Evolutionary conservation across 495 filamentous ascomycete species (phyloP).

Genomic region (Aspergillus ostianus): DNA sequence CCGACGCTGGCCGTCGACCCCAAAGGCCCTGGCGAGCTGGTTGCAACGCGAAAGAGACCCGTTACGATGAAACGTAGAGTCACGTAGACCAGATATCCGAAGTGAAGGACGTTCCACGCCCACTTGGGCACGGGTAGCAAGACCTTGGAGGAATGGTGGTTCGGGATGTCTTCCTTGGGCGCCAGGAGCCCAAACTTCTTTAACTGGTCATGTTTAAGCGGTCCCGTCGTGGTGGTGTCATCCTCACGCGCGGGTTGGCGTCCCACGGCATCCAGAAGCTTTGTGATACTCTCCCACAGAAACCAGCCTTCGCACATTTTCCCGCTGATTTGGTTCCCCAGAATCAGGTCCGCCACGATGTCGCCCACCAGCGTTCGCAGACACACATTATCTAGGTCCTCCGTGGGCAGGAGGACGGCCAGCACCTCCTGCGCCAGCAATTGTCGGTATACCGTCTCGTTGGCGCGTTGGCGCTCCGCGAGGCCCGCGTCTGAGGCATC

Average conservation of each 20-base stretch:
- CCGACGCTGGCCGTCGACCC: constrained; percentile 26
- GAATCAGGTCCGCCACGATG: constrained; percentile 79
- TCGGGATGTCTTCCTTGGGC: constrained; percentile 24
- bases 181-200: constrained; percentile 50
- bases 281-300: constrained; percentile 77
- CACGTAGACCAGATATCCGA: constrained; percentile 62
- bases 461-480: constrained; percentile 60
- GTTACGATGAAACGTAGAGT: constrained; percentile 61
- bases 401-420: constrained; percentile 81
- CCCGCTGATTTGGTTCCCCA: constrained; percentile 73
- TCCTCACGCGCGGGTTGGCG: constrained; percentile 23
- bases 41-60: constrained; percentile 47
- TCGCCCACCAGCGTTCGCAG: constrained; percentile 78
- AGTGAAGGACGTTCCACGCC: constrained; percentile 72
- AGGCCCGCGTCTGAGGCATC: constrained; percentile 48
- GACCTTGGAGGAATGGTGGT: constrained; percentile 16
- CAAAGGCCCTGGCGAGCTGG: constrained; percentile 24
- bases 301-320: constrained; percentile 82
- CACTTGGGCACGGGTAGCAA: constrained; percentile 38
- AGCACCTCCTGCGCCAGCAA: constrained; percentile 75
- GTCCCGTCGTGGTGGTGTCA: constrained; percentile 20
- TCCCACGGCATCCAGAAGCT: constrained; percentile 46
- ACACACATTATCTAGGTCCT: constrained; percentile 86
- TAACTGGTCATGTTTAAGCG: constrained; percentile 34
- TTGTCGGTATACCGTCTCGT: constrained; percentile 79